Evolutionary conservation across 2,329 filamentous ascomycete species (phyloP), one percentile per base, ranked within the genome.

Genomic region (Pseudocercospora ulei): DNA sequence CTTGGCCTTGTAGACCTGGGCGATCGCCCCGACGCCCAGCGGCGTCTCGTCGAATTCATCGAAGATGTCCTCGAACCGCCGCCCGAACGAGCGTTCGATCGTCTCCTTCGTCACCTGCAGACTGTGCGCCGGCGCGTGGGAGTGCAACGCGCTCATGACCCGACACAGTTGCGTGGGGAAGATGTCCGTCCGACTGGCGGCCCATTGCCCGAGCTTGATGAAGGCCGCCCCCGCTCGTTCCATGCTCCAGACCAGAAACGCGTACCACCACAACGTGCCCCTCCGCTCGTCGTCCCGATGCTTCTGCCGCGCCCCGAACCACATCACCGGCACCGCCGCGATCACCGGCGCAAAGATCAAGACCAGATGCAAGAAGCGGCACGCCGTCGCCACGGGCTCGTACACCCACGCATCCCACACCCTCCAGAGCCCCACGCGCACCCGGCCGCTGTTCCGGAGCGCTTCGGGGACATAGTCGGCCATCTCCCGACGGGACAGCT

Each of bases 201-300:
- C 90, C 90, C 90, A 98, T 77, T 98, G 90, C 9, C 90, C 90
- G 38, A 98, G 75, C 78, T 98, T 98, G 65, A 98, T 98, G 57
- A 98, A 98, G 0, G 90, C 86, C 28, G 90, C 87, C 0, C 90
- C 90, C 11, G 88, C 85, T 57, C 78, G 72, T 63, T 98, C 88
- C 90, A 98, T 96, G 17, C 81, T 73, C 41, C 70, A 73, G 6
- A 96, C 86, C 24, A 98, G 64, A 55, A 94, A 90, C 3, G 69
- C 69, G 65, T 95, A 98, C 90, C 90, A 98, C 85, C 83, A 94
- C 2, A 96, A 56, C 0, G 87, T 87, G 0, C 90, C 88, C 4
- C 66, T 71, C 46, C 84, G 72, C 64, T 94, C 84, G 48, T 83
- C 76, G 51, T 85, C 79, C 41, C 71, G 73, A 20, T 76, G 66